phyloP scores from a whole-genome alignment of 768 basidiomycete species.

The Lactarius quietus region DNA sequence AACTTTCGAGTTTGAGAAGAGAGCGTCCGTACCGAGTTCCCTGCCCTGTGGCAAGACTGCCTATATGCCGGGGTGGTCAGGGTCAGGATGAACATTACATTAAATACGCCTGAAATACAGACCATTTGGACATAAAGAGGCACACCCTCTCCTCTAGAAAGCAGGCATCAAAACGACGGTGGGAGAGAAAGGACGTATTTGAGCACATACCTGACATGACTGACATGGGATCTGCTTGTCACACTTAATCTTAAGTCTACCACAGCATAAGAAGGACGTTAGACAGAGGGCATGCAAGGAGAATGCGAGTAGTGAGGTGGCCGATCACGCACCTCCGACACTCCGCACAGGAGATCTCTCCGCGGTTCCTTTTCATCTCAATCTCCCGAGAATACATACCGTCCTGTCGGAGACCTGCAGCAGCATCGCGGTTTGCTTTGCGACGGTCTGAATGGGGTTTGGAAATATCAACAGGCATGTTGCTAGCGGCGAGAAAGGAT shows the following conservation, averaged over 20 bases:
- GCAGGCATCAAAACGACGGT: neutral
- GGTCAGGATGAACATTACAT: no score
- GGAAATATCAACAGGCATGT: slow-evolving; percentile 56
- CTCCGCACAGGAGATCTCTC: slow-evolving; percentile 76
- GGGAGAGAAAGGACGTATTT: slow-evolving; percentile 3
- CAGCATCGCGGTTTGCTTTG: slow-evolving; percentile 45
- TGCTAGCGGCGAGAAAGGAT: slow-evolving; percentile 9
- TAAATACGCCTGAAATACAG: slow-evolving; percentile 27
- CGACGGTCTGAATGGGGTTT: slow-evolving; percentile 44
- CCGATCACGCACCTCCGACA: slow-evolving; percentile 65
- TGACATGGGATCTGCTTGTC: slow-evolving; percentile 80
- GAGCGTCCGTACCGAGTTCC: slow-evolving; percentile 53
- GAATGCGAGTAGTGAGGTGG: slow-evolving; percentile 4
- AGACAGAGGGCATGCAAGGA: slow-evolving; percentile 2
- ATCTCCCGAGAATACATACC: slow-evolving; percentile 59
- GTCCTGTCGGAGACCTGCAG: slow-evolving; percentile 50
- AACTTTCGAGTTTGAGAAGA: neutral
- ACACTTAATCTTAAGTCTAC: slow-evolving; percentile 76
- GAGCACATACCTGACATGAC: slow-evolving; percentile 57
- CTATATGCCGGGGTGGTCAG: slow-evolving; percentile 32
- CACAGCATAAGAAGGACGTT: slow-evolving; percentile 6
- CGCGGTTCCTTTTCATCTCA: slow-evolving; percentile 69
- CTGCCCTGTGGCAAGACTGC: slow-evolving; percentile 75
- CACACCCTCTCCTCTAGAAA: slow-evolving; percentile 59
- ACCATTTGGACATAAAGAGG: slow-evolving; percentile 71